Evolutionary conservation across 2,329 filamentous ascomycete species (phyloP), one percentile per base, ranked within the genome.

Genomic region (Dactylonectria macrodidyma): DNA sequence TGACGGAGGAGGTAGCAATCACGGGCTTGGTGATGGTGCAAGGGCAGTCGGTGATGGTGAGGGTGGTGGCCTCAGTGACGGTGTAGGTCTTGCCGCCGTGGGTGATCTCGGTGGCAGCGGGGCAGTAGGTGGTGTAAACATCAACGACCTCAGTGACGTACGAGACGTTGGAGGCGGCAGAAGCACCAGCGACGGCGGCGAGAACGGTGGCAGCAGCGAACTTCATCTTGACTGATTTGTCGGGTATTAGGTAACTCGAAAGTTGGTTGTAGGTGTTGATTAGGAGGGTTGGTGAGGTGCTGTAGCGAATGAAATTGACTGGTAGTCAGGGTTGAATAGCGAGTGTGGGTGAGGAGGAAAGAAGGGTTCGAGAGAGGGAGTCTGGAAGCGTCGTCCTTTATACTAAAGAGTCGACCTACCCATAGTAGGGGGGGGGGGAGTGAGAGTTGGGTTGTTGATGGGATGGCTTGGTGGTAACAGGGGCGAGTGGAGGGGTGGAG

Each of bases 41-140:
- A 75, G 90, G 88, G 87, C 91, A 92, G 86, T 91, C 85, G 76
- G 89, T 89, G 86, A 93, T 88, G 84, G 91, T 93, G 81, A 92
- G 82, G 80, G 89, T 91, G 80, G 90, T 91, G 79, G 91, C 88
- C 83, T 87, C 84, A 72, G 90, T 90, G 82, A 94, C 85, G 76
- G 88, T 91, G 87, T 92, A 93, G 83, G 91, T 93, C 80, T 87
- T 85, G 82, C 82, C 84, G 79, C 86, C 88, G 84, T 92, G 85
- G 77, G 87, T 88, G 81, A 93, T 82, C 75, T 84, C 81, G 75
- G 92, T 93, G 72, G 92, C 81, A 73, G 78, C 85, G 24, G 92
- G 91, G 89, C 92, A 94, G 89, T 87, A 93, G 79, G 92, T 94
- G 83, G 88, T 90, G 85, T 89, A 89, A 66, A 84, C 82, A 66